Evolutionary conservation across 2,329 filamentous ascomycete species (phyloP).

Genomic region (Fonsecaea erecta): DNA sequence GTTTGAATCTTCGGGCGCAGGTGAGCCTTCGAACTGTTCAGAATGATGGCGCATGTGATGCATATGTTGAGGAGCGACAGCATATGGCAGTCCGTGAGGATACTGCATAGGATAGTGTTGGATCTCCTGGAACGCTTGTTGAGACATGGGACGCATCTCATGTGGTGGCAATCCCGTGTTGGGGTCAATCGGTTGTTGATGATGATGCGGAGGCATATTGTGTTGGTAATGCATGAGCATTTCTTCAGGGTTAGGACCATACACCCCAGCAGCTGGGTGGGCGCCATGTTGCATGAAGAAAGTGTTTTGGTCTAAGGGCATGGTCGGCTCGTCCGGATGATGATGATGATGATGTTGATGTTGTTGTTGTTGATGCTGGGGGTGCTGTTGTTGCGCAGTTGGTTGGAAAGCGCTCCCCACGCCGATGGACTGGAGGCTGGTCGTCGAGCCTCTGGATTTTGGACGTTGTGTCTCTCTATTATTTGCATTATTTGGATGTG

Average conservation of each 20-base stretch:
- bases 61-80: constrained; percentile 41
- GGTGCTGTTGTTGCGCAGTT: constrained; percentile 37
- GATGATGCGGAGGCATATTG: constrained; percentile 29
- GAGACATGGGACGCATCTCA: constrained; percentile 35
- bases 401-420: constrained; percentile 37
- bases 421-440: constrained; percentile 53
- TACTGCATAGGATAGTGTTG: constrained; percentile 47
- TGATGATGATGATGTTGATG: no score
- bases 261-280: constrained; percentile 27
- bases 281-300: constrained; percentile 33
- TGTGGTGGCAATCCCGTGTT: constrained; percentile 28
- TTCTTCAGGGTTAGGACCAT: constrained; percentile 29
- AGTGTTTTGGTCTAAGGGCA: constrained; percentile 32
- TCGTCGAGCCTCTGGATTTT: constrained; percentile 53
- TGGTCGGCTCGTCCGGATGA: constrained; percentile 24
- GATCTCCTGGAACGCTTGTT: constrained; percentile 36
- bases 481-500: constrained; percentile 28
- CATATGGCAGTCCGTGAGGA: constrained; percentile 45
- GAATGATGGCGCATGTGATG: constrained; percentile 40
- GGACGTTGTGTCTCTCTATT: constrained; percentile 44
- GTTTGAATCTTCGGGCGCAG: constrained; percentile 50
- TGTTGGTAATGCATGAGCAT: constrained; percentile 35
- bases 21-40: constrained; percentile 45
- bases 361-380: constrained; percentile 24
- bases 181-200: constrained; percentile 28